Conservation (phyloP, 225 moss, liverwort and hornwort genomes). For the Anthoceros angustus region DNA sequence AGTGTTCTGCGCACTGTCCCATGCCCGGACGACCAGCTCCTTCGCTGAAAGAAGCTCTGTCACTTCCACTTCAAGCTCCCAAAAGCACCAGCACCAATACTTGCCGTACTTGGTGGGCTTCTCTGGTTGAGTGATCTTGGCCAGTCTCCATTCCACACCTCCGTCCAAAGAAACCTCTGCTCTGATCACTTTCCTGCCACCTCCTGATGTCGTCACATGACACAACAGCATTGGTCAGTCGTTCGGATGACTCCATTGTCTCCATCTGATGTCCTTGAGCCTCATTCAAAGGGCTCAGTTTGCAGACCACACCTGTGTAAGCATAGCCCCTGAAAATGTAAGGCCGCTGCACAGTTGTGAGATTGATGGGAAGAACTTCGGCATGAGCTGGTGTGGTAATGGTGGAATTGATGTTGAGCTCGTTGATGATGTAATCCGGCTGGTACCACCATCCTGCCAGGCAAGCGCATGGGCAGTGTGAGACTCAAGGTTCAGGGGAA, state of each 20-base stretch:
- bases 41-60: slow-evolving; percentile 56
- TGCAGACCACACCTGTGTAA: slow-evolving; percentile 42
- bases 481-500: neutral
- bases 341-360: slow-evolving; percentile 30
- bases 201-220: slow-evolving; percentile 26
- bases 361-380: slow-evolving; percentile 43
- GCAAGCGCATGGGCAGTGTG: no score
- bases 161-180: slow-evolving; percentile 69
- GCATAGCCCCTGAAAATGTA: slow-evolving; percentile 73
- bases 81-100: slow-evolving; percentile 96
- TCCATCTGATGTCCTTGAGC: neutral
- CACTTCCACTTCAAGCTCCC: slow-evolving; percentile 54
- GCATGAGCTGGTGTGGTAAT: slow-evolving; percentile 64
- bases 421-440: slow-evolving; percentile 98
- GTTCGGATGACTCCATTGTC: neutral
- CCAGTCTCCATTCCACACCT: slow-evolving; percentile 52
- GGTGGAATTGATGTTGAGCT: slow-evolving; percentile 85
- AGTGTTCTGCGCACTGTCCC: slow-evolving; percentile 65
- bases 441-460: slow-evolving; percentile 88
- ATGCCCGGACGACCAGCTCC: slow-evolving; percentile 71
- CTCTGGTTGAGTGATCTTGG: slow-evolving; percentile 46
- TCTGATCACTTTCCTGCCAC: slow-evolving; percentile 57
- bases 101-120: slow-evolving; percentile 54
- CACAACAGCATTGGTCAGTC: neutral
- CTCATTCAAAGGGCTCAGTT: no score